Evolutionary conservation across 495 filamentous ascomycete species (phyloP), one percentile per base, ranked within the genome.

Genomic region (Neurospora tetraspora): DNA sequence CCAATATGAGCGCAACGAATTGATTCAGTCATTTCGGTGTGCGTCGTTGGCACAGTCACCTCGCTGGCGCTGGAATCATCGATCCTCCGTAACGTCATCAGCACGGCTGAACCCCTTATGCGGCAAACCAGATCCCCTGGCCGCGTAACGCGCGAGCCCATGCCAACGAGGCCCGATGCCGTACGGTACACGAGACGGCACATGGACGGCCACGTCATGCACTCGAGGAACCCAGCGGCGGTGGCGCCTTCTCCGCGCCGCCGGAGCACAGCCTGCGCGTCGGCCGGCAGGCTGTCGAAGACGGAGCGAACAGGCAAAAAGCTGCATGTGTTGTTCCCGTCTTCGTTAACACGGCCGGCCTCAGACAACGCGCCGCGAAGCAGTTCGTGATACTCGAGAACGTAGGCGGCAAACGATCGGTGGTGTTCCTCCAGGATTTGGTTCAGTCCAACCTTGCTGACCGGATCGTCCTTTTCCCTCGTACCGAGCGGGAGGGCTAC

Each of bases 171-270:
- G 12, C 74, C 72, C 43, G 61, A 61, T 27, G 20, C 53, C 65
- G 74, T 76, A 42, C 72, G 70, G 70, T 76, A 76, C 27, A 76
- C 70, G 3, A 76, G 68, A n/a, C 74, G 71, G 39, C 74, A 76
- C 74, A 76, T 76, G 23, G 72, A 65, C 14, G 72, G 70, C 74
- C 74, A 76, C n/a, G 74, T 76, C 74, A 76, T 76, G 68, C 70
- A 73, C 70, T 76, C 74, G 40, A 76, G 72, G 39, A 76, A 76
- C 14, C 69, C 70, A 6, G 12, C 68, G 65, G 70, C 39, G 20
- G 69, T 71, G 10, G 74, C 70, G 31, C 72, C 72, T 10, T 70
- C 72, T 12, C 72, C 74, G 36, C 74, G 74, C 39, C 70, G 6
- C 70, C 68, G 61, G 16, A 76, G 69, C 45, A 70, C 70, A 9